These are phyloP conservation scores for Amanita jacksonii DNA, from an alignment of 768 basidiomycete species.

Conservation along the genomic window DNA sequence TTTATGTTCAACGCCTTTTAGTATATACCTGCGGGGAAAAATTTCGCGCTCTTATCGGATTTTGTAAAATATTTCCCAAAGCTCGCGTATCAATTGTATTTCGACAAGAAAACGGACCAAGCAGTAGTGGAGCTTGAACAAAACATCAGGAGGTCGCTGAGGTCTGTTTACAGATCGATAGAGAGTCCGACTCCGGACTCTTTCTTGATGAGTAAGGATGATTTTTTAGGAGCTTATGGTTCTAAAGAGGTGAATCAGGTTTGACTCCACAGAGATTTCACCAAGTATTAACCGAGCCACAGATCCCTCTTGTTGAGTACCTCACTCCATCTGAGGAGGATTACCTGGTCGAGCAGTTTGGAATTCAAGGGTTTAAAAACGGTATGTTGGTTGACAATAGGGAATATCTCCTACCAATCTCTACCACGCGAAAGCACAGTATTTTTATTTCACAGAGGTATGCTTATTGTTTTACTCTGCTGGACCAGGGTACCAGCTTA, in stretches of 20 bases:
- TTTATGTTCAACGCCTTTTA: slow-evolving; percentile 16
- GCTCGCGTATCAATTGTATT: slow-evolving; percentile 57
- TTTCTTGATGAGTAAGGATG: slow-evolving; percentile 40
- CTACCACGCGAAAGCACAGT: slow-evolving; percentile 33
- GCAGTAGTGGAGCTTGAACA: slow-evolving; percentile 45
- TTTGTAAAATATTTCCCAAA: slow-evolving; percentile 36
- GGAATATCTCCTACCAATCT: background rate
- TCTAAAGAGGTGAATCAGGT: slow-evolving; percentile 30
- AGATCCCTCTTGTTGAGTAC: slow-evolving; percentile 58
- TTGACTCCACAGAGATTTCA: background rate
- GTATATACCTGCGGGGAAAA: slow-evolving; percentile 49
- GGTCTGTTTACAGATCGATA: slow-evolving; percentile 44
- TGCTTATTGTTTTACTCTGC: slow-evolving; percentile 3
- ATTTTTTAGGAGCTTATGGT: slow-evolving; percentile 46
- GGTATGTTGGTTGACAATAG: slow-evolving; percentile 30
- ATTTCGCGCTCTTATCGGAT: slow-evolving; percentile 35
- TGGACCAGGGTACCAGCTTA: background rate
- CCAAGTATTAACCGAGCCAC: background rate
- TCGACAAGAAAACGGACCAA: slow-evolving; percentile 35
- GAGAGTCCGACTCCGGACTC: slow-evolving; percentile 44
- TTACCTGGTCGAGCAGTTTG: slow-evolving; percentile 58
- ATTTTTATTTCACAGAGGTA: slow-evolving; percentile 56
- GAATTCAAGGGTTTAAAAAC: slow-evolving; percentile 44
- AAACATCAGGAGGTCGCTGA: slow-evolving; percentile 47
- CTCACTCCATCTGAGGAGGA: slow-evolving; percentile 54